phyloP scores from a whole-genome alignment of 2,329 filamentous ascomycete genomes.

The Pseudogymnoascus verrucosus region DNA sequence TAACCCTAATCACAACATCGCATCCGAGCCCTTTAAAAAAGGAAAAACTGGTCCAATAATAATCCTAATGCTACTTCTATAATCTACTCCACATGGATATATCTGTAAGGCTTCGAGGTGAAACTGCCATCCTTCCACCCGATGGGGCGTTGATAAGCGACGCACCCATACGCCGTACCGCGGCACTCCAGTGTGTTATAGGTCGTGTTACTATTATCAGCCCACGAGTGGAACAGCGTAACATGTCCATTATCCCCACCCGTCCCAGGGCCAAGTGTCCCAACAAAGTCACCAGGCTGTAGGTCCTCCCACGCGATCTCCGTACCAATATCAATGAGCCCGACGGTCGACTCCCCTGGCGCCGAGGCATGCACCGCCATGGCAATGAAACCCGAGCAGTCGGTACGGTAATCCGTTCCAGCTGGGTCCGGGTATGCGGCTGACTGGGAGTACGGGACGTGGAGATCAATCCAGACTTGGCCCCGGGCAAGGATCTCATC shows the following conservation, averaged over 20 bases:
- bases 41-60: not conserved
- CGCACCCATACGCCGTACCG: not conserved
- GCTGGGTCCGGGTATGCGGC: not conserved
- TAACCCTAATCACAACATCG: not conserved
- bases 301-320: conserved; percentile 4
- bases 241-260: conserved; percentile 5
- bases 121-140: not conserved
- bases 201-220: not conserved
- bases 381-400: conserved; percentile 2
- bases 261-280: not conserved
- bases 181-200: conserved; percentile 8
- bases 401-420: not conserved
- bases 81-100: not conserved
- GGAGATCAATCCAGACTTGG: conserved; percentile 2
- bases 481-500: conserved; percentile 1
- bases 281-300: conserved; percentile 1
- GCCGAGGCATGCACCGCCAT: conserved; percentile 1
- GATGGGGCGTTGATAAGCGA: not conserved
- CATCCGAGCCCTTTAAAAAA: not conserved
- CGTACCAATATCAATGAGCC: not conserved
- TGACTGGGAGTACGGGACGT: not conserved
- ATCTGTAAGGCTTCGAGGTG: conserved; percentile 5
- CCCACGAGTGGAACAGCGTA: not conserved
- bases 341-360: not conserved
- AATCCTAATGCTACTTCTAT: not conserved